A percentile compares a stretch with the other conserved stretches of the same genome.
Conservation (phyloP, 169 alveolate species). For the Blepharisma undulans region DNA sequence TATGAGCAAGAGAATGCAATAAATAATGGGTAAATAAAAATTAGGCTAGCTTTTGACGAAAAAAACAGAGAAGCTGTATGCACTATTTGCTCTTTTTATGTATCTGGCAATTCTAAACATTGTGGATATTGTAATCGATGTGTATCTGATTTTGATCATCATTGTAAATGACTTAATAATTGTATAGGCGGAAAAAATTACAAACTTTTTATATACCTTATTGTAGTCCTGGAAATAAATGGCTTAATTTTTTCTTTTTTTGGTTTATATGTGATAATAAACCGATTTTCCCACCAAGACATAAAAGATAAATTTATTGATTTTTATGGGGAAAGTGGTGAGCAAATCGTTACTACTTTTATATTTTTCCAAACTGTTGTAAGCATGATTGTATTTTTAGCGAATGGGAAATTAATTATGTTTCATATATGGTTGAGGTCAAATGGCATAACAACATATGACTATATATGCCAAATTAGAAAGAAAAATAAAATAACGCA, state of each 20-base stretch:
- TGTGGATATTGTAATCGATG: constrained; percentile 49
- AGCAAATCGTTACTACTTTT: background rate
- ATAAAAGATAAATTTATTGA: background rate
- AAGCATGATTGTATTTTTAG: background rate
- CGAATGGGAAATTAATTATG: constrained; percentile 45
- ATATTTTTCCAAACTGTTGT: background rate
- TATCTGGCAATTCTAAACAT: constrained; percentile 39
- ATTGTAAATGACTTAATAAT: constrained; percentile 43
- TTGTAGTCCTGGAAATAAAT: background rate
- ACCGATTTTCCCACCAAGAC: background rate
- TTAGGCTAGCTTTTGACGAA: background rate
- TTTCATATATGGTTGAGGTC: constrained; percentile 55
- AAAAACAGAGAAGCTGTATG: constrained; percentile 5
- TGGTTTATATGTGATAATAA: background rate
- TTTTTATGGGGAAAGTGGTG: background rate
- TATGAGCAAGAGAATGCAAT: background rate
- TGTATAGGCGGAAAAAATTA: constrained; percentile 44
- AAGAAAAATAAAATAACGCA: background rate
- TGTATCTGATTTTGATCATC: constrained; percentile 44
- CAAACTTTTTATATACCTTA: constrained; percentile 2
- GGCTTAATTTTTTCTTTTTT: background rate
- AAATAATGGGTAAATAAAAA: background rate
- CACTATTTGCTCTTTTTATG: constrained; percentile 43
- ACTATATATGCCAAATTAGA: constrained; percentile 7
- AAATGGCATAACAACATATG: constrained; percentile 68